Conservation (phyloP, 306 rosid genomes). For the Senna tora region DNA sequence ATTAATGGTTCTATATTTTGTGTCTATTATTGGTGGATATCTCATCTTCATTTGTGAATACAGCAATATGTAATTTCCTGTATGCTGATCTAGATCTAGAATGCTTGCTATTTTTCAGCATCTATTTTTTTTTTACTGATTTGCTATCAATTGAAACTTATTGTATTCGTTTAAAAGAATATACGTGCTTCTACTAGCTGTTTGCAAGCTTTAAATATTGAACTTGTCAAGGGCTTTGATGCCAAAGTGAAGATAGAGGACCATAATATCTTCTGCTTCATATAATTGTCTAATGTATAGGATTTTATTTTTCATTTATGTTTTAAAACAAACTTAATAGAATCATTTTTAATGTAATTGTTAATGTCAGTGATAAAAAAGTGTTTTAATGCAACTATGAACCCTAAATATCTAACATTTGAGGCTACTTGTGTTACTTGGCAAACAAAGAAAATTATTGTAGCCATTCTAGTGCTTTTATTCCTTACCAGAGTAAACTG, state of each 20-base stretch:
- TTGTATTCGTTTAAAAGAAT: constrained; percentile 7
- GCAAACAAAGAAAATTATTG: not conserved
- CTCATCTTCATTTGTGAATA: not conserved
- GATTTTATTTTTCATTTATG: constrained; percentile 2
- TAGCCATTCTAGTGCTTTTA: constrained; percentile 1
- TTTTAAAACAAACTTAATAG: not conserved
- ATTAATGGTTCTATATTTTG: constrained; percentile 20
- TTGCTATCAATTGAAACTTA: not conserved
- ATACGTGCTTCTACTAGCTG: constrained; percentile 7
- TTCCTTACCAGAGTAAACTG: constrained; percentile 6
- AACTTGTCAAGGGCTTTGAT: constrained; percentile 10
- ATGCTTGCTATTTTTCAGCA: not conserved
- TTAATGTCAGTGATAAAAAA: constrained; percentile 2
- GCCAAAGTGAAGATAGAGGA: constrained; percentile 9
- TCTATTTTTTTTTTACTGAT: not conserved
- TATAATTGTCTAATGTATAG: constrained; percentile 7
- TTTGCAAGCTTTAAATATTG: not conserved
- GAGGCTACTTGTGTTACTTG: not conserved
- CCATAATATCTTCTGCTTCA: constrained; percentile 4
- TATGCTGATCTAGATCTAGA: not conserved
- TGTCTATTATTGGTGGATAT: constrained; percentile 28
- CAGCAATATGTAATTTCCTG: not conserved
- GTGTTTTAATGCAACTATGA: not conserved
- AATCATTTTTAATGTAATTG: not conserved
- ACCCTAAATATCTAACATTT: constrained; percentile 7